Base-by-base conservation (phyloP, 164 flowering plant genomes). In the Vitis cinerea region DNA sequence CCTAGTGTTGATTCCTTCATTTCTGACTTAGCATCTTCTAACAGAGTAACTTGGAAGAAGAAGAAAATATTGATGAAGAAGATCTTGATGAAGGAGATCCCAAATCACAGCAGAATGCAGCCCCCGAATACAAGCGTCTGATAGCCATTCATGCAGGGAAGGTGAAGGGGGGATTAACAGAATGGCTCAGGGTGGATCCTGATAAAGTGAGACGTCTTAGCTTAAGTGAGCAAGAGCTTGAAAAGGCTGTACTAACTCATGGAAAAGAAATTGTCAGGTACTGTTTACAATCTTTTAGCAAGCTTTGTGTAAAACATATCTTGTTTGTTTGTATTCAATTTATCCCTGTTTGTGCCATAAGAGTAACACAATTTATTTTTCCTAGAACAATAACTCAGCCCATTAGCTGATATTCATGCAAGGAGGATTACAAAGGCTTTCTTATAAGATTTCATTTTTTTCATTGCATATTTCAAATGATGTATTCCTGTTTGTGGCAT, bases 81-180 rank as follows among this genome's bases (percentile, higher is more conserved):
- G 85, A 81, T 52, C 16, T n/a, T 49, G 85, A 81, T 61, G 86
- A 78, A 61, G 82, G 64, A 44, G 83, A 77, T 55, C 49, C 4
- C 12, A 75, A 83, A 58, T 54, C 74, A 29, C 66, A 71, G 57
- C 67, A 78, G 67, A 66, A 59, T 61, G 76, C 52, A 53, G 86
- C 88, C 50, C 83, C 87, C 14, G 84, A 86, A 61, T 90, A 90
- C 71, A 88, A 66, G 67, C 80, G 77, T 64, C 63, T 88, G 63
- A 90, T 90, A 74, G 89, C 90, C 23, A 85, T 90, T 77, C 94
- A 81, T 84, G 89, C 94, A 62, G 92, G 94, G 70, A 87, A 86
- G 74, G 85, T 83, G 10, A 87, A 88, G 77, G 90, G 92, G 69
- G 94, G 88, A 53, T 19, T 90, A 50, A 50, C 64, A 9, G 92